Conservation (phyloP, 441 rosid genomes). For the Corymbia citriodora region DNA sequence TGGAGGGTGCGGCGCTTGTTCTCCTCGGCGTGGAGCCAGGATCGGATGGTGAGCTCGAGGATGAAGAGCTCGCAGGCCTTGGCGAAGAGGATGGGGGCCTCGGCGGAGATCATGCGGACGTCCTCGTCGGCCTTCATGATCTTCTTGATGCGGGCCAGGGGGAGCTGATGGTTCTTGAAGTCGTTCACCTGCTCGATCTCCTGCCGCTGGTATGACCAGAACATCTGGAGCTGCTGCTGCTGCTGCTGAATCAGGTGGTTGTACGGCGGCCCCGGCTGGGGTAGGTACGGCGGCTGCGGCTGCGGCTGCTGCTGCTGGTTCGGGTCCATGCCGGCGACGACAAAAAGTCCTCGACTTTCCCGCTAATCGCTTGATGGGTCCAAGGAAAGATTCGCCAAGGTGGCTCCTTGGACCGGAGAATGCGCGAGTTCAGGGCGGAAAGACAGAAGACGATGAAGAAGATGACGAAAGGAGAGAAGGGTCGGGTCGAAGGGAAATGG, state of each 20-base stretch:
- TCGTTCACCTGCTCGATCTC: slow-evolving; percentile 94
- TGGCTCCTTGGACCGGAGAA: neutral
- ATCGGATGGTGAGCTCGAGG: slow-evolving; percentile 90
- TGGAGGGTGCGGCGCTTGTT: slow-evolving; percentile 92
- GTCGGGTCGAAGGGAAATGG: neutral
- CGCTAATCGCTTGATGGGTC: neutral
- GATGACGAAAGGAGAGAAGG: neutral
- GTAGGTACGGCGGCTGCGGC: slow-evolving; percentile 38
- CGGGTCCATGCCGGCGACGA: slow-evolving; percentile 33
- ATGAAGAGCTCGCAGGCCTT: slow-evolving; percentile 98
- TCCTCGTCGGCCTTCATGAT: slow-evolving; percentile 99
- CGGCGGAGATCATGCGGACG: slow-evolving; percentile 98
- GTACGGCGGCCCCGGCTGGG: slow-evolving; percentile 29
- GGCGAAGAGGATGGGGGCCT: slow-evolving; percentile 89
- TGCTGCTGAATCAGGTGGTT: slow-evolving; percentile 91
- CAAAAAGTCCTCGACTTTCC: neutral
- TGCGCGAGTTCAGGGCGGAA: neutral
- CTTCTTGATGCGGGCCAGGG: slow-evolving; percentile 92
- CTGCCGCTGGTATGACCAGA: slow-evolving; percentile 85
- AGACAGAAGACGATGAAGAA: neutral
- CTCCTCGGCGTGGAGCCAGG: slow-evolving; percentile 99
- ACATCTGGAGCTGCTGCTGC: slow-evolving; percentile 90
- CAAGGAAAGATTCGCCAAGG: neutral
- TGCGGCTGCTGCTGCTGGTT: slow-evolving; percentile 50
- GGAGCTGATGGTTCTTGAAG: slow-evolving; percentile 95